Evolutionary conservation across 768 basidiomycete species (phyloP).

Genomic region (Paxillus rubicundulus): DNA sequence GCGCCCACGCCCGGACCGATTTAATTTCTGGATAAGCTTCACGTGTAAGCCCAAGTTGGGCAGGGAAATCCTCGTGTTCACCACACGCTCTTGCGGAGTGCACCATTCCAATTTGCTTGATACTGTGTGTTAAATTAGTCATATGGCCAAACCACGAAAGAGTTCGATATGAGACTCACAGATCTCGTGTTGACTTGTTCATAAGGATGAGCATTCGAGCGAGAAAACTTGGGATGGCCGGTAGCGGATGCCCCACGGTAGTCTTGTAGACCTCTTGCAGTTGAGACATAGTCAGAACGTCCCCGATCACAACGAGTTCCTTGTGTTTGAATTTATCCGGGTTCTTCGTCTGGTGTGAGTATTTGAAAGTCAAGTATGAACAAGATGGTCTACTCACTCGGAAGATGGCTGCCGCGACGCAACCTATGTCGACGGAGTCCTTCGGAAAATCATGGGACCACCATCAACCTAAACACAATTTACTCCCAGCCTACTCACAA

Average conservation of each 20-base stretch:
- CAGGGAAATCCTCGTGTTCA: slow-evolving; percentile 18
- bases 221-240: slow-evolving; percentile 29
- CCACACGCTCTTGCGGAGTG: slow-evolving; percentile 18
- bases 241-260: slow-evolving; percentile 27
- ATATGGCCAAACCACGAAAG: neutral
- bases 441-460: slow-evolving; percentile 4
- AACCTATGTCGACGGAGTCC: slow-evolving; percentile 36
- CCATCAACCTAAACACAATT: neutral
- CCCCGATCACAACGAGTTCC: slow-evolving; percentile 29
- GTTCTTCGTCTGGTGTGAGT: slow-evolving; percentile 17
- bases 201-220: slow-evolving; percentile 25
- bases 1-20: slow-evolving; percentile 30
- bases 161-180: slow-evolving; percentile 23
- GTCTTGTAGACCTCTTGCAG: slow-evolving; percentile 27
- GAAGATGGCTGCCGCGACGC: slow-evolving; percentile 34
- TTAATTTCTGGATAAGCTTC: slow-evolving; percentile 29
- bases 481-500: slow-evolving; percentile 28
- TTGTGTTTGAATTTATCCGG: slow-evolving; percentile 23
- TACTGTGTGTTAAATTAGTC: slow-evolving; percentile 10
- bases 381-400: slow-evolving; percentile 12
- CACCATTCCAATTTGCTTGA: slow-evolving; percentile 28
- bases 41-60: slow-evolving; percentile 18
- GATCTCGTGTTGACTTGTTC: slow-evolving; percentile 29
- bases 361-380: neutral
- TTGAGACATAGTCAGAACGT: slow-evolving; percentile 29